Conservation (phyloP, 2,329 filamentous ascomycete species). For the Claviceps arundinis region DNA sequence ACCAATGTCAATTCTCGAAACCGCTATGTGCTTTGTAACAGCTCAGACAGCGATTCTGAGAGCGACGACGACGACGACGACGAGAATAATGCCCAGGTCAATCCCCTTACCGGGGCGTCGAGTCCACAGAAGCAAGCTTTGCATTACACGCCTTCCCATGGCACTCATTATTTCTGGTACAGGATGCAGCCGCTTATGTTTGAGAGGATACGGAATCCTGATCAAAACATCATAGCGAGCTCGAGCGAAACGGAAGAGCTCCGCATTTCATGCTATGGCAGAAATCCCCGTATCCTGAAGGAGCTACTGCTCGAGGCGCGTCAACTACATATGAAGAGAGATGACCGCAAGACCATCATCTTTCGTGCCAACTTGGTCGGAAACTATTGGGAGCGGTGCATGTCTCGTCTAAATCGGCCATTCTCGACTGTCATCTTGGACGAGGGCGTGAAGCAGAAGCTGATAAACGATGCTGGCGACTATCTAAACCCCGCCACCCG, state of each 20-base stretch:
- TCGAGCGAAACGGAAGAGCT: conserved; percentile 45
- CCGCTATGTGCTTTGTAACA: conserved; percentile 35
- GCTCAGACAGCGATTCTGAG: conserved; percentile 22
- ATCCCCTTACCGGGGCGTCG: conserved; percentile 8
- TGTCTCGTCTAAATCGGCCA: conserved; percentile 45
- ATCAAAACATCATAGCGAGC: conserved; percentile 22
- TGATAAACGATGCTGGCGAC: conserved; percentile 48
- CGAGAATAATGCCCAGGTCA: conserved; percentile 21
- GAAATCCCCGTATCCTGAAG: conserved; percentile 47
- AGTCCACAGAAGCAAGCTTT: conserved; percentile 32
- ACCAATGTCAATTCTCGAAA: conserved; percentile 43
- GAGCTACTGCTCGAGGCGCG: conserved; percentile 48
- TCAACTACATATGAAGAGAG: conserved; percentile 38
- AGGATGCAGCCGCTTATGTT: conserved; percentile 44
- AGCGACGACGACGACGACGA: conserved; percentile 23
- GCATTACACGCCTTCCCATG: conserved; percentile 53
- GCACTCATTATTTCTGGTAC: conserved; percentile 58
- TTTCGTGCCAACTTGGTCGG: conserved; percentile 43
- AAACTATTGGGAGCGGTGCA: conserved; percentile 46
- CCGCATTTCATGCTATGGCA: conserved; percentile 47
- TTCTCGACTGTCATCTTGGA: conserved; percentile 54
- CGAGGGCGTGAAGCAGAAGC: conserved; percentile 43
- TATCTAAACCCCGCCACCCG: conserved; percentile 49
- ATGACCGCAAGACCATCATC: conserved; percentile 50
- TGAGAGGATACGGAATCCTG: conserved; percentile 34